Conservation (phyloP, 805 yeast genomes). For the Metschnikowia koreensis region DNA sequence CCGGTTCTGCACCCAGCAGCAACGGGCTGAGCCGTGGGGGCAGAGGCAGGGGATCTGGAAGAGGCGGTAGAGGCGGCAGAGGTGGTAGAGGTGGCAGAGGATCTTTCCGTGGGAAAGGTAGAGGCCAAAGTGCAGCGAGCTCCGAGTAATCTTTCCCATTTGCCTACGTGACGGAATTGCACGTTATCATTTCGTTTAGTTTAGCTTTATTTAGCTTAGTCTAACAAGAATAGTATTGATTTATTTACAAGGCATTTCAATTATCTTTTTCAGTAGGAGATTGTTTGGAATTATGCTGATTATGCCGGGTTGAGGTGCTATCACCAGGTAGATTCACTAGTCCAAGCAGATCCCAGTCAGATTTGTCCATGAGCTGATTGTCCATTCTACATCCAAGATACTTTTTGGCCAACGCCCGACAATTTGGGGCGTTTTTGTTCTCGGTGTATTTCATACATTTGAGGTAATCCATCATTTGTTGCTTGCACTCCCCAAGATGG, state of each 20-base stretch:
- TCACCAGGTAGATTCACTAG: constrained; percentile 42
- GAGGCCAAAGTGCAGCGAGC: constrained; percentile 10
- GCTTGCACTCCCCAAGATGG: constrained; percentile 79
- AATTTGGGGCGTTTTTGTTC: constrained; percentile 88
- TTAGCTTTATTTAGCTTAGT: too few species aligned
- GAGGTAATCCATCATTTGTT: constrained; percentile 71
- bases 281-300: neutral
- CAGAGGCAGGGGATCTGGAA: constrained; percentile 15
- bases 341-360: constrained; percentile 45
- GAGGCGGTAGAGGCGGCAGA: constrained; percentile 24
- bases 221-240: neutral
- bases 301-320: constrained; percentile 1
- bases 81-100: constrained; percentile 18
- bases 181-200: too few species aligned
- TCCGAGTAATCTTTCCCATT: neutral
- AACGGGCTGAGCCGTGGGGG: constrained; percentile 10
- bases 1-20: neutral
- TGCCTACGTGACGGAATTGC: too few species aligned
- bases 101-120: constrained; percentile 11
- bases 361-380: constrained; percentile 45
- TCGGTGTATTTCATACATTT: constrained; percentile 73
- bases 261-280: neutral
- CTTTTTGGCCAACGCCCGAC: constrained; percentile 77
- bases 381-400: constrained; percentile 91
- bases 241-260: constrained; percentile 2